Evolutionary conservation across 805 yeast species (phyloP).

Genomic region (Debaryomyces tyrocola): DNA sequence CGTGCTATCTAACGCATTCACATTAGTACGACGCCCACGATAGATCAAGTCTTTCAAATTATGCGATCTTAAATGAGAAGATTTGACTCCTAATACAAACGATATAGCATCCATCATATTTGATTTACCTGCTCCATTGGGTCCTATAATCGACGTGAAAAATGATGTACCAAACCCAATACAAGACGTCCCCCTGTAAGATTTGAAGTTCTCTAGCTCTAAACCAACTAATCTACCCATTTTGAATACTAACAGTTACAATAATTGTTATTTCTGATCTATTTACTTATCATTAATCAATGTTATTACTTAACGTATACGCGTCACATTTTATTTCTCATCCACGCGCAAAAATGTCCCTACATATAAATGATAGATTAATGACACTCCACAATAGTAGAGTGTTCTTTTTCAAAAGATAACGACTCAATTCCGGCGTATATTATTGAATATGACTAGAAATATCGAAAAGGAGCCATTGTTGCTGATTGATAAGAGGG

Average conservation of each 20-base stretch:
- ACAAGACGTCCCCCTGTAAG: conserved; percentile 73
- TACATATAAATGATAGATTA: no score
- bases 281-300: background rate
- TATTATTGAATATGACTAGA: background rate
- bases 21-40: conserved; percentile 49
- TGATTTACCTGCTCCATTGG: conserved; percentile 98
- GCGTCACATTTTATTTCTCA: background rate
- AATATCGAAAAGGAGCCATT: conserved; percentile 16
- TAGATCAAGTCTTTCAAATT: conserved; percentile 76
- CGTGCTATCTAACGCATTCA: conserved; percentile 12
- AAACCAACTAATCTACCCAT: conserved; percentile 86
- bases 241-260: background rate
- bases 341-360: no score
- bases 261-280: background rate
- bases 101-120: conserved; percentile 97
- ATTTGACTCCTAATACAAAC: conserved; percentile 84
- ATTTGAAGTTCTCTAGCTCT: conserved; percentile 85
- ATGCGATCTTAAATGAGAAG: conserved; percentile 72
- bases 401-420: no score
- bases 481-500: conserved; percentile 1
- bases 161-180: conserved; percentile 81
- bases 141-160: conserved; percentile 93
- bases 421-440: background rate
- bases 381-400: no score
- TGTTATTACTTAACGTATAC: background rate